Conservation (phyloP, 345 rosid species). For the Turritis glabra region DNA sequence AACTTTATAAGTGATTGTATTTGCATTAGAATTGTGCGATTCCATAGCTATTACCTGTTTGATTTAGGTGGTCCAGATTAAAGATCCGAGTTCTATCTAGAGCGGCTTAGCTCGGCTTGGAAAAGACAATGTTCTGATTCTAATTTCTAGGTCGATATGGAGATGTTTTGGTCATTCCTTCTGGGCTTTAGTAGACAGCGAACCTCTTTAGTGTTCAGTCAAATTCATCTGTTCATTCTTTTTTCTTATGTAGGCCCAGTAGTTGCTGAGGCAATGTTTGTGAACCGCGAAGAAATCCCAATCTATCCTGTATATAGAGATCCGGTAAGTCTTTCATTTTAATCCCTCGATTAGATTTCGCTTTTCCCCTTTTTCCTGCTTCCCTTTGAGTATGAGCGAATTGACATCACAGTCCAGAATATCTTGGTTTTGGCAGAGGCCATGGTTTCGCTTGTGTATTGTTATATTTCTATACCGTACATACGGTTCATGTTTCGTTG, state of each 20-base stretch:
- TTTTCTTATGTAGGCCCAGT: constrained; percentile 68
- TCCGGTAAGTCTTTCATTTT: constrained; percentile 59
- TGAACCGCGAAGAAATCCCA: constrained; percentile 83
- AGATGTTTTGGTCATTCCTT: neutral
- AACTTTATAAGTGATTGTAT: neutral
- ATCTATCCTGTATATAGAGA: constrained; percentile 87
- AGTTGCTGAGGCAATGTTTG: constrained; percentile 94
- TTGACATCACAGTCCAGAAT: neutral
- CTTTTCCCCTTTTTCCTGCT: neutral
- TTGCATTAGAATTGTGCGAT: constrained; percentile 6
- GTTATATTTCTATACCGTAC: neutral
- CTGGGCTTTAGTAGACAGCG: neutral
- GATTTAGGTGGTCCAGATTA: constrained; percentile 13
- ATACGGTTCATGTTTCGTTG: neutral
- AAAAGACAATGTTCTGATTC: neutral
- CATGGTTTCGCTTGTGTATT: neutral
- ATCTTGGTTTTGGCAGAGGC: neutral
- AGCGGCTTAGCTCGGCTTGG: neutral
- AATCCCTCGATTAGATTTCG: neutral
- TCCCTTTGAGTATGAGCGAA: neutral
- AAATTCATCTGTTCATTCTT: constrained; percentile 14
- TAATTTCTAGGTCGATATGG: neutral
- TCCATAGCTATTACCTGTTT: constrained; percentile 13
- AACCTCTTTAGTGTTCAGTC: neutral
- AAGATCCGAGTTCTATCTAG: neutral